A percentile compares a stretch with the other conserved stretches of the same genome.
Evolutionary conservation across 768 basidiomycete genomes (phyloP).

Genomic region (Boletus tylopilopsis): DNA sequence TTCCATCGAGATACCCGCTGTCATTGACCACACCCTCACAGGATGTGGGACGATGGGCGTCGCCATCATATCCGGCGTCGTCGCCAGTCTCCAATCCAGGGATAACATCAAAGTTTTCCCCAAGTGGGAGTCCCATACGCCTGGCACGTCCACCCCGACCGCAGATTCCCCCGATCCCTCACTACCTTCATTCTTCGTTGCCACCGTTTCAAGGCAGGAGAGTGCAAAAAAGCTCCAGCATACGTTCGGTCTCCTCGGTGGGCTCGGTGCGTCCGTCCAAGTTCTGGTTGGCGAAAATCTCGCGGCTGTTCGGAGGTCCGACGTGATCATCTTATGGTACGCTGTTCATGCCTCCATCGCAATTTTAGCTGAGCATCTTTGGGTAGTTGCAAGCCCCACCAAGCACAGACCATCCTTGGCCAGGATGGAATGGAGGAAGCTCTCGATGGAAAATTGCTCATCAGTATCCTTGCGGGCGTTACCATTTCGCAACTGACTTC

Average conservation of each 20-base stretch:
- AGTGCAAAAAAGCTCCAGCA: conserved; percentile 62
- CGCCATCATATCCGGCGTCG: conserved; percentile 89
- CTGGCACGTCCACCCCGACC: conserved; percentile 72
- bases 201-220: conserved; percentile 81
- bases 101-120: conserved; percentile 25
- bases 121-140: conserved; percentile 69
- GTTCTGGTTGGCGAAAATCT: conserved; percentile 70
- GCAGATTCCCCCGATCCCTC: conserved; percentile 55
- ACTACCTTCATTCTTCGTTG: conserved; percentile 75
- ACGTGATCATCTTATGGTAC: conserved; percentile 89
- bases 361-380: conserved; percentile 1
- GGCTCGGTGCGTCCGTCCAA: conserved; percentile 63
- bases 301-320: conserved; percentile 62
- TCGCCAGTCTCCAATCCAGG: conserved; percentile 70
- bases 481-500: conserved; percentile 75
- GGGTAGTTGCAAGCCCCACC: conserved; percentile 88
- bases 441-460: conserved; percentile 83
- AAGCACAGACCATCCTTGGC: conserved; percentile 69
- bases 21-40: conserved; percentile 28
- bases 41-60: conserved; percentile 99
- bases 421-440: conserved; percentile 79
- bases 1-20: conserved; percentile 1
- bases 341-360: conserved; percentile 17
- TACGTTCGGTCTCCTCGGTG: conserved; percentile 56
- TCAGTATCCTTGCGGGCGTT: conserved; percentile 97